Percentiles rank a stretch among this genome's conserved stretches.
Conservation (phyloP, 129 eudicot species). For the Mikania micrantha region DNA sequence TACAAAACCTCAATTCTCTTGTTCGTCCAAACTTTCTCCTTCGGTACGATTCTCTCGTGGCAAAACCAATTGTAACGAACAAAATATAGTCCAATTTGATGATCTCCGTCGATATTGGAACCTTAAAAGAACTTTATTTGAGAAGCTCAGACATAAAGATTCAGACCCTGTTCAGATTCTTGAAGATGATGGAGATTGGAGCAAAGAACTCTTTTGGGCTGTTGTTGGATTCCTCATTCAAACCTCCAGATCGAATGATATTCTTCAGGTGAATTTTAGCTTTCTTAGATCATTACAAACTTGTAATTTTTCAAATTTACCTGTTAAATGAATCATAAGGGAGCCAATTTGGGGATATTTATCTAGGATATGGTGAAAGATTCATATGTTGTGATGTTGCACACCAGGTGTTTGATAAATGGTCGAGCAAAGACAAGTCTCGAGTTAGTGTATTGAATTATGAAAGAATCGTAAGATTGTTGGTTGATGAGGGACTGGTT, state of each 20-base stretch:
- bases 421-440: constrained; percentile 24
- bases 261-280: constrained; percentile 5
- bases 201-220: constrained; percentile 40
- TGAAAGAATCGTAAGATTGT: constrained; percentile 23
- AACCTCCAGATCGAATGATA: constrained; percentile 12
- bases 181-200: constrained; percentile 47
- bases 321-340: neutral
- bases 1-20: constrained; percentile 11
- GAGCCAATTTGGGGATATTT: neutral
- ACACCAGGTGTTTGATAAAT: constrained; percentile 40
- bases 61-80: constrained; percentile 8
- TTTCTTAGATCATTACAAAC: neutral
- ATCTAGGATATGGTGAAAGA: neutral
- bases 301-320: neutral
- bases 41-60: neutral
- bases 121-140: constrained; percentile 24
- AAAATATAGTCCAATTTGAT: constrained; percentile 6
- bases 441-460: constrained; percentile 32
- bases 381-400: constrained; percentile 3
- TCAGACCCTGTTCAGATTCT: constrained; percentile 39
- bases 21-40: neutral
- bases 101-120: constrained; percentile 11
- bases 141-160: constrained; percentile 21
- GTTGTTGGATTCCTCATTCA: constrained; percentile 37
- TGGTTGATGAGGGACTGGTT: constrained; percentile 30